Conservation (phyloP, 2,329 filamentous ascomycete species). For the Monosporascus sp. region DNA sequence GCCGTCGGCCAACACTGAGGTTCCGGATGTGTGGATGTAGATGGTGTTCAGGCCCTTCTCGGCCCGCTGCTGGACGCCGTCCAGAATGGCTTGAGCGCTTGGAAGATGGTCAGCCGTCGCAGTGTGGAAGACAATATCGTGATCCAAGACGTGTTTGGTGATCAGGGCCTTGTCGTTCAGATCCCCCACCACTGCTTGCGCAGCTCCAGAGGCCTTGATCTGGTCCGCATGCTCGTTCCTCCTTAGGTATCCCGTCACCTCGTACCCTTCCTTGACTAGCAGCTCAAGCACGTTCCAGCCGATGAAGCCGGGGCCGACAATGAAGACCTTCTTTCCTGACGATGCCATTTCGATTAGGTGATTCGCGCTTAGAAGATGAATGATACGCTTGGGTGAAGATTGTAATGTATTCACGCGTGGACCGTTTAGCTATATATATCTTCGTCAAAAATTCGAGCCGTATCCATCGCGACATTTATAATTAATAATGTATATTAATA, state of each 20-base stretch:
- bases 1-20: slow-evolving; percentile 33
- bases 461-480: too few species aligned
- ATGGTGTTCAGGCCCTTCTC: slow-evolving; percentile 31
- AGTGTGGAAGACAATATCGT: slow-evolving; percentile 42
- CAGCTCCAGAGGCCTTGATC: slow-evolving; percentile 29
- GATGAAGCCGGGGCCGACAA: slow-evolving; percentile 42
- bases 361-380: background rate
- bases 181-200: slow-evolving; percentile 31
- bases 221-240: slow-evolving; percentile 30
- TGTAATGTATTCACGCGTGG: too few species aligned
- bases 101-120: slow-evolving; percentile 43
- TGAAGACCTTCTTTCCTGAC: slow-evolving; percentile 30
- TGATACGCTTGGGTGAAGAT: too few species aligned
- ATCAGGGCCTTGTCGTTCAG: slow-evolving; percentile 35
- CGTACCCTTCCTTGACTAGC: slow-evolving; percentile 34
- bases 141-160: slow-evolving; percentile 26
- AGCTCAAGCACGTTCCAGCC: slow-evolving; percentile 41
- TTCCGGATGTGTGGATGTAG: slow-evolving; percentile 44
- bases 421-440: too few species aligned
- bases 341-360: slow-evolving; percentile 7
- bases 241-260: slow-evolving; percentile 36
- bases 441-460: too few species aligned
- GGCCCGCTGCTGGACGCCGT: slow-evolving; percentile 34
- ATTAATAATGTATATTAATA: too few species aligned
- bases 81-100: slow-evolving; percentile 37